Percentiles rank a stretch among this genome's conserved stretches.
Evolutionary conservation across 352 stramenopile species (phyloP).

Genomic region (Thraustochytrium sp.): DNA sequence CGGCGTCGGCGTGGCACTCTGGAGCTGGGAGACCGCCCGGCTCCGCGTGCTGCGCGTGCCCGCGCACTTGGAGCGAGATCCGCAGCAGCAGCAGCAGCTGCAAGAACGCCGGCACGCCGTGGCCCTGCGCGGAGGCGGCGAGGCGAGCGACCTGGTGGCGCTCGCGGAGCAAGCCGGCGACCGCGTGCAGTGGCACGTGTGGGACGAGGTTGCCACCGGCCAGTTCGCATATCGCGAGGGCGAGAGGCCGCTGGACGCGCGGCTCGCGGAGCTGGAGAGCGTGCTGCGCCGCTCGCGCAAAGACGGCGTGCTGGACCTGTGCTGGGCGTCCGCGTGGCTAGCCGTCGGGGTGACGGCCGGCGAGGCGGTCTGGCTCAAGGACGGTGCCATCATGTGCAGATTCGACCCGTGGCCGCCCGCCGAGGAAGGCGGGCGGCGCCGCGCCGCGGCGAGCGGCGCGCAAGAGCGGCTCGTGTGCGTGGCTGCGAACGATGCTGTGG

Average conservation of each 20-base stretch:
- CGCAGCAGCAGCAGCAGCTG: neutral
- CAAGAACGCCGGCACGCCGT: too few relatives aligned
- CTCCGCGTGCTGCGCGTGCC: neutral
- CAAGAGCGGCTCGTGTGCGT: neutral
- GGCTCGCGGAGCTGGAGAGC: neutral
- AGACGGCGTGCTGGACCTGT: neutral
- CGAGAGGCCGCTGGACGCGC: neutral
- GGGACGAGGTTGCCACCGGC: neutral
- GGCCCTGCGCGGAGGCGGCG: neutral
- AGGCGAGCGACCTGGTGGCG: neutral
- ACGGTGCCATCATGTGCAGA: neutral
- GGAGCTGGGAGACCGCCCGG: neutral
- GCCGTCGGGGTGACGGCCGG: neutral
- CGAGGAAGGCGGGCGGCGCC: neutral
- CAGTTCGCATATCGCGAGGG: neutral
- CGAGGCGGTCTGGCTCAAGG: neutral
- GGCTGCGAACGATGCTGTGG: neutral
- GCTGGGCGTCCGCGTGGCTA: neutral
- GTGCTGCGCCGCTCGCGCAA: neutral
- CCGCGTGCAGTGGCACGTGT: neutral
- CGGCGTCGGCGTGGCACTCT: neutral
- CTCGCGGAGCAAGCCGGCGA: neutral
- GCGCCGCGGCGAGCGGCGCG: neutral
- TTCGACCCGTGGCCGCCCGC: constrained; percentile 7
- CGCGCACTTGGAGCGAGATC: neutral